Conservation (phyloP, 2,329 filamentous ascomycete genomes). For the Diaporthe helianthi region DNA sequence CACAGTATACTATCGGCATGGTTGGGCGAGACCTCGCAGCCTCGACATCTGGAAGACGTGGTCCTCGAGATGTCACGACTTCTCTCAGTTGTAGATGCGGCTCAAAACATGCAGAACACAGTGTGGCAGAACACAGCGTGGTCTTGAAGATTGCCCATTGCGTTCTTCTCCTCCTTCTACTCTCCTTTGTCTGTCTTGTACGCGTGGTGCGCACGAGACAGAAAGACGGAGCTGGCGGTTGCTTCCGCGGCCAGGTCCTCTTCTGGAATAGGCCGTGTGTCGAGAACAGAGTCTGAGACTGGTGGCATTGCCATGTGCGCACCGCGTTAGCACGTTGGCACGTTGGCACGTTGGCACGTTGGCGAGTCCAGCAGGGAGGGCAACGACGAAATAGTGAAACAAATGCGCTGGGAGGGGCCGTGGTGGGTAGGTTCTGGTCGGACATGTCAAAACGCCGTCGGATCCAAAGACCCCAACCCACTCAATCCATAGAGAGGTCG, state of each 20-base stretch:
- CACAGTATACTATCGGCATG: conserved; percentile 17
- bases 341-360: background rate
- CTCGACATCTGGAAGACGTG: no score
- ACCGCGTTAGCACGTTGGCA: background rate
- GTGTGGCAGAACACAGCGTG: no score
- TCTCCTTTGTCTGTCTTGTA: no score
- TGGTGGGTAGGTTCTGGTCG: conserved; percentile 8
- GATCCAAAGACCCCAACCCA: conserved; percentile 13
- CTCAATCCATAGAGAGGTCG: conserved; percentile 21
- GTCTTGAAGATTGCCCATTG: no score
- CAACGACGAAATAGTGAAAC: conserved; percentile 8
- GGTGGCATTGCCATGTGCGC: background rate
- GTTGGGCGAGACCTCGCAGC: background rate
- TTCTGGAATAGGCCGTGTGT: background rate
- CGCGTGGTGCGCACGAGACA: background rate
- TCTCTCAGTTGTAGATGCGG: no score
- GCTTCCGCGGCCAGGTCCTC: background rate
- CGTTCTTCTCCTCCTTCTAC: no score
- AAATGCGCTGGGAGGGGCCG: conserved; percentile 5
- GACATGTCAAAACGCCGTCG: conserved; percentile 25
- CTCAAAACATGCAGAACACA: conserved; percentile 6
- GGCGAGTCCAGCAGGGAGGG: background rate
- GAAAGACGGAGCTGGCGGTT: background rate
- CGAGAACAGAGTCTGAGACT: background rate
- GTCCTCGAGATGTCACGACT: no score